These are phyloP conservation scores for Pythium insidiosum DNA, from an alignment of 352 stramenopile genomes.

Conservation along the genomic window DNA sequence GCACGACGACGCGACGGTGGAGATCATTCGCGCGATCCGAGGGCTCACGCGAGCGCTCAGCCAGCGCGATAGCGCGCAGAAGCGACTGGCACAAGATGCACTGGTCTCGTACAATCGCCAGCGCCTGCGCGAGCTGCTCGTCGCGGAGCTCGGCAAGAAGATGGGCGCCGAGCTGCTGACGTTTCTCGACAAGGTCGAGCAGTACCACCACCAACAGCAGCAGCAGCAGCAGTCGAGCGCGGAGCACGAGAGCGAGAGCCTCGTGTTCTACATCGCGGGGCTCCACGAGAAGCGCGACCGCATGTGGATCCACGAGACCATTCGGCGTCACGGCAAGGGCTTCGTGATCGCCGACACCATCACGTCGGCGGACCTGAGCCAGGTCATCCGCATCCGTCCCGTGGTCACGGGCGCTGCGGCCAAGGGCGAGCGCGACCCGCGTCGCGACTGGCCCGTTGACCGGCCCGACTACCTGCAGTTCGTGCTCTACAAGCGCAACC, in stretches of 20 bases:
- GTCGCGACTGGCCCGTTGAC: conserved; percentile 61
- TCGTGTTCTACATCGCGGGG: conserved; percentile 69
- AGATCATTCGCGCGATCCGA: conserved; percentile 11
- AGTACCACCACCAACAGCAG: conserved; percentile 9
- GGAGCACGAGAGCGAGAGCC: conserved; percentile 15
- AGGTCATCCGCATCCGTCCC: conserved; percentile 65
- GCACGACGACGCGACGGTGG: neutral
- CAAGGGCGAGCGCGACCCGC: conserved; percentile 47
- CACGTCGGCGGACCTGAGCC: conserved; percentile 69
- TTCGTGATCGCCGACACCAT: conserved; percentile 83
- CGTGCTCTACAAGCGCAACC: conserved; percentile 96
- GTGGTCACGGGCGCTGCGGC: conserved; percentile 22
- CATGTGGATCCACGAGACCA: conserved; percentile 87
- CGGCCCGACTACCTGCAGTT: conserved; percentile 91
- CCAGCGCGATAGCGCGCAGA: conserved; percentile 1
- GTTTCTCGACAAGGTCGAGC: conserved; percentile 59
- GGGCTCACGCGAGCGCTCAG: conserved; percentile 5
- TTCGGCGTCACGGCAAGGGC: conserved; percentile 71
- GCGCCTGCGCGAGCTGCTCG: conserved; percentile 43
- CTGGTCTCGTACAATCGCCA: conserved; percentile 37
- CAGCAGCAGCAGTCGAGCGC: conserved; percentile 2
- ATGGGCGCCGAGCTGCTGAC: conserved; percentile 66
- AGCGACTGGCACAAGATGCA: conserved; percentile 13
- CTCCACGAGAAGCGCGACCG: conserved; percentile 86
- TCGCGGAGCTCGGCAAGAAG: conserved; percentile 43